Base-by-base conservation (phyloP, 2,329 filamentous ascomycete species). In the Penicillium sp. region DNA sequence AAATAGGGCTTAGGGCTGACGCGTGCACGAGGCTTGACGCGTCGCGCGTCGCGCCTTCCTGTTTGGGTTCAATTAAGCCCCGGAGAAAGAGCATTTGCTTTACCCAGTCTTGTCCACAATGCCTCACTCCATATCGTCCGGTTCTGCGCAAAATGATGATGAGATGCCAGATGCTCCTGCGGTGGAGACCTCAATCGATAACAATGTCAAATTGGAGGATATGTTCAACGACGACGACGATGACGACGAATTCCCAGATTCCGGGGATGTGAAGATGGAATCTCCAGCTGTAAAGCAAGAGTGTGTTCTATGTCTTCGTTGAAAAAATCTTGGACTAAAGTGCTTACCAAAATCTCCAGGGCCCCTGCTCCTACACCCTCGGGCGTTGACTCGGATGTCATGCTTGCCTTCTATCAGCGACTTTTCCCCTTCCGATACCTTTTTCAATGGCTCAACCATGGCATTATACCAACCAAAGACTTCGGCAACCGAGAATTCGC, bases 401-500 rank as follows among this genome's bases (percentile, higher is more conserved):
- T 97, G 85, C 85, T 89, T 65, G 90, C 88, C 60, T 99, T 97
- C 77, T 99, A 99, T 72, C 90, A 96, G 69, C 90, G 94, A 44
- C 81, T 99, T 35, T 97, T 97, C 66, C 94, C 94, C 4, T 99
- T 96, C 81, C 86, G 92, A 56, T 88, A 90, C 58, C 85, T 97
- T 18, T 99, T 97, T 75, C 92, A 97, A 73, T 99, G 94, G 94
- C 84, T 99, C 44, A 99, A 97, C 70, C 94, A 97, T 74, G 90
- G 90, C 50, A 88, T 91, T 7, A 86, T 86, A 7, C 92, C 94
- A 0, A 88, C 88, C 4, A 87, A 86, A 61, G 92, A 97, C 74
- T 97, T 97, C 76, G 86, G 81, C 27, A 90, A 97, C 71, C 88
- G 94, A 69, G 94, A 99, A 74, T 97, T 99, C 71, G 92, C 94